Percentiles rank a stretch among this genome's conserved stretches.
Evolutionary conservation across 2,329 filamentous ascomycete species (phyloP).

Genomic region (Cordyceps fumosorosea): DNA sequence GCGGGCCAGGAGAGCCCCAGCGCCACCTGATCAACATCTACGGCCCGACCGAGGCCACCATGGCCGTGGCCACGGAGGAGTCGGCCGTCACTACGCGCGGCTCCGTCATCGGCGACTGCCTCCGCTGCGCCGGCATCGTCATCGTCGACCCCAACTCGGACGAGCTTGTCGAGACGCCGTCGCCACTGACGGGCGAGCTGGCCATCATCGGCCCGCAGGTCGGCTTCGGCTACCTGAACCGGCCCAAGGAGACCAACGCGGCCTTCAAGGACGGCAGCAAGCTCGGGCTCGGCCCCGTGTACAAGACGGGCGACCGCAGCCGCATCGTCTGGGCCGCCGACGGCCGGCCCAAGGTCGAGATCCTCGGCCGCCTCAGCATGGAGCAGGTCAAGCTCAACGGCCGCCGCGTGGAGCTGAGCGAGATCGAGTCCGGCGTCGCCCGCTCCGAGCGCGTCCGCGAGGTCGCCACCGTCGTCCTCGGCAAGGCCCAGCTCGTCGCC

Average conservation of each 20-base stretch:
- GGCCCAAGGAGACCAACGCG: slow-evolving; percentile 11
- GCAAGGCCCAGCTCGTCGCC: slow-evolving; percentile 12
- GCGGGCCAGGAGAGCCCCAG: slow-evolving; percentile 25
- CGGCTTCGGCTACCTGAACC: slow-evolving; percentile 14
- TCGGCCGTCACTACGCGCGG: slow-evolving; percentile 3
- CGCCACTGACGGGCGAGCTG: slow-evolving; percentile 14
- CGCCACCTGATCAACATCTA: slow-evolving; percentile 12
- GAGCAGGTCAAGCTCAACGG: slow-evolving; percentile 14
- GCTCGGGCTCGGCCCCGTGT: slow-evolving; percentile 32
- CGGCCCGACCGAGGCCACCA: slow-evolving; percentile 13
- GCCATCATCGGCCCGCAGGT: slow-evolving; percentile 21
- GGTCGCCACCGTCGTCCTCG: slow-evolving; percentile 42
- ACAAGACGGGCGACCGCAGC: slow-evolving; percentile 9
- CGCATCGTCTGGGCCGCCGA: slow-evolving; percentile 9
- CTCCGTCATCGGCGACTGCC: slow-evolving; percentile 12
- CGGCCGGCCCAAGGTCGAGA: slow-evolving; percentile 12
- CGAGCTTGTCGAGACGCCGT: slow-evolving; percentile 1
- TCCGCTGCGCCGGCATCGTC: slow-evolving; percentile 10
- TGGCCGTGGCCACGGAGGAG: slow-evolving; percentile 9
- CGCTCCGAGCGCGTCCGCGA: slow-evolving; percentile 17
- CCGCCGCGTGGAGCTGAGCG: slow-evolving; percentile 11
- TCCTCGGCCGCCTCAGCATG: slow-evolving; percentile 10
- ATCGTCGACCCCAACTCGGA: slow-evolving; percentile 11
- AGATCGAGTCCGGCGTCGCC: slow-evolving; percentile 10
- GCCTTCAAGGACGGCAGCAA: slow-evolving; percentile 9